Evolutionary conservation across 202 grass and related monocot species (phyloP), one percentile per base, ranked within the genome.

Genomic region (Elaeis oleifera): DNA sequence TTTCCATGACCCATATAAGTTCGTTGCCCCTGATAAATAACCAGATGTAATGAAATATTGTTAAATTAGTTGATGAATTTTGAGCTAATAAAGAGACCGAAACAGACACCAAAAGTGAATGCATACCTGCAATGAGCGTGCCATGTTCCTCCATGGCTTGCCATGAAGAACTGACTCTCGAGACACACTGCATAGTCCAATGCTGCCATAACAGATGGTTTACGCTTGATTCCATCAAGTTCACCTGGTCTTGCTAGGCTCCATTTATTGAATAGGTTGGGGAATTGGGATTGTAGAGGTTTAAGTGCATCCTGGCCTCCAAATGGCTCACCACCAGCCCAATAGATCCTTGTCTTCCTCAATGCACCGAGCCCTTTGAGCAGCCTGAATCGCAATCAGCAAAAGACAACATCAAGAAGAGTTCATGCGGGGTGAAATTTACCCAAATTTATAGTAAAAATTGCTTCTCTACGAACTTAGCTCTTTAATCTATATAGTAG

Each of bases 141-240:
- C 78, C 78, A 80, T 80, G 52, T 80, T 59, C 78, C 78, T 20
- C 78, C 78, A 61, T 80, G 78, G 24, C 64, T 80, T 8, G 71
- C 78, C 5, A 80, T 36, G 70, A 80, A 80, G 25, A 80, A 27
- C 25, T 70, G 31, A 23, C 78, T 80, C 64, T 58, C 64, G 0
- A 80, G 64, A 3, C 78, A 80, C 1, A 80, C 78, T 6, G 63
- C 31, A 18, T 80, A 80, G 11, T 80, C 78, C 2, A 80, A 29
- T 23, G 78, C 78, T 0, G 78, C 78, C 0, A 80, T 55, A 5
- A 80, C 32, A 1, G 78, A 80, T n/a, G 78, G 78, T 54, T 60
- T 80, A 5, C 27, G 18, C 49, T 59, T 74, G 1, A 80, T n/a
- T 15, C 23, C 36, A 18, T 80, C 58, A 1, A 80, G 58, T 67